Evolutionary conservation across 192 early-diverging fungal species (phyloP), one percentile per base, ranked within the genome.

Genomic region (Coemansia sp.): DNA sequence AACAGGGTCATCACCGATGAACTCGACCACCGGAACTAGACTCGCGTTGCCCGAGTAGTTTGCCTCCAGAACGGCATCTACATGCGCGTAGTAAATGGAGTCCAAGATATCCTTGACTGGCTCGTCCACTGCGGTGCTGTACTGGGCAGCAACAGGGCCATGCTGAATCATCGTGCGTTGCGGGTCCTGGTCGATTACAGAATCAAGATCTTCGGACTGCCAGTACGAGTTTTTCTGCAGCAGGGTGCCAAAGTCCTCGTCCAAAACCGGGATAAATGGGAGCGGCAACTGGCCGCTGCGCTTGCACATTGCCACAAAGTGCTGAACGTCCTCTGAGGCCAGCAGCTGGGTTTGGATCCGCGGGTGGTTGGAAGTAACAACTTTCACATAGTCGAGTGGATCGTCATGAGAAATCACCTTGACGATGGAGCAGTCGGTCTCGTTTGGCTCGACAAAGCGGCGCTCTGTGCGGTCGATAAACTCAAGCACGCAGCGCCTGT

Each of bases 211-310:
- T 65, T 96, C 95, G 0, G 91, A 88, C 70, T 93, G 92, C 94
- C 93, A 95, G 29, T 90, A 75, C 9, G 89, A 89, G 73, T 94
- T 90, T 85, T 96, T 96, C 81, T 90, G 90, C 82, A 95, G 88
- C 89, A 91, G 89, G 19, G 86, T 82, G 69, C 93, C 91, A 83
- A 98, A 95, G 77, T 92, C 90, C 33, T 1, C 87, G 66, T 94
- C 93, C 22, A 98, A 73, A 17, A 89, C 85, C 9, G 92, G 90
- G 41, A 98, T 90, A 73, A 95, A 96, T 33, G 92, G 91, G 9
- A 92, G 89, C 13, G 92, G 96, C 81, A 95, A 95, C 66, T 92
- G 89, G 23, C 88, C 88, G 46, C 88, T 45, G 0, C 87, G 87
- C 53, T 88, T 71, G 63, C 81, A 78, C 40, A 63, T 54, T 29